Base-by-base conservation (phyloP, 495 filamentous ascomycete species). In the Terfezia claveryi region DNA sequence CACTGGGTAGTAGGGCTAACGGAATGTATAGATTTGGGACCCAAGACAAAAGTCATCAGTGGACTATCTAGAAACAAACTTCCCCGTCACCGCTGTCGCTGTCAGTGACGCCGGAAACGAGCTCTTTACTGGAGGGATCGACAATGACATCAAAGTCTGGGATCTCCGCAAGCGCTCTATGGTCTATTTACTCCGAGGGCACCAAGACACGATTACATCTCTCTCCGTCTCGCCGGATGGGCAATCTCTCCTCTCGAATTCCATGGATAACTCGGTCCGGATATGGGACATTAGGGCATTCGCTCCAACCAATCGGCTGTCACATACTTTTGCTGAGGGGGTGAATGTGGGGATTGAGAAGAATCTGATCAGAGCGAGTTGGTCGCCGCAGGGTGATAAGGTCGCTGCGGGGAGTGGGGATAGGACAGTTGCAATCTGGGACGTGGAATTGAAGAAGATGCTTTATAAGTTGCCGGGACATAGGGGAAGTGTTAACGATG, bases 231-330 rank as follows among this genome's bases (percentile, higher is more conserved):
- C 92, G 2, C 91, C 91, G 0, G 92, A 96, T 62, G 83, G 85
- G 6, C 87, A 94, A 63, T 79, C 82, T 11, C 73, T 99, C 23
- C 72, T 96, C 4, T 96, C 91, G 12, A 88, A 93, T 61, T 84
- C 87, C 4, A 87, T 94, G 69, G 91, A 99, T 64, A 86, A 81
- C 12, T 91, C 89, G 0, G 91, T 87, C 12, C 76, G 85, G 56
- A 94, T 87, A 23, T 99, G 92, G 92, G 88, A 99, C 66, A 84
- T 99, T 46, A 76, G 87, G 56, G 88, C 92, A 3, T 99, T 95
- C 65, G 89, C 92, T 2, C 86, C 91, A 0, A 74, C 78, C 0
- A 85, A 94, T 63, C 75, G 91, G 54, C 80, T 86, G 51, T 73
- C 95, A 54, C 78, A 74, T 51, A 87, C 84, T 0, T 96, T 84